phyloP scores from a whole-genome alignment of 768 basidiomycete genomes.

The Rhodosporidiobolus odoratus region DNA sequence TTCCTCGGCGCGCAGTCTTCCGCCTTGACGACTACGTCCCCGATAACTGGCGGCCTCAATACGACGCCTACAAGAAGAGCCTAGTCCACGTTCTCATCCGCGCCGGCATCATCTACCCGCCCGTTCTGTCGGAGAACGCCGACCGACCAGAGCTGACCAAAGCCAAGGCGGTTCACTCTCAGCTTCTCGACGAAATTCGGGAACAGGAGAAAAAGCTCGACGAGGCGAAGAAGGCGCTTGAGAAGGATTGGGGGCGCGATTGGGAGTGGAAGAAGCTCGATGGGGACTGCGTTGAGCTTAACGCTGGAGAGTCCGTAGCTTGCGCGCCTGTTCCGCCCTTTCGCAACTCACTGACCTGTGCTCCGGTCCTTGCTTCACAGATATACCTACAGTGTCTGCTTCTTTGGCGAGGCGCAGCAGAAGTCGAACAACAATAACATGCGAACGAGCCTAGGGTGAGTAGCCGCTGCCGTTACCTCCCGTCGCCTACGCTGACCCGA shows the following conservation, averaged over 20 bases:
- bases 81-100: constrained; percentile 61
- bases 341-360: background rate
- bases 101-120: constrained; percentile 56
- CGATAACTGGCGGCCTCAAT: constrained; percentile 67
- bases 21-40: constrained; percentile 77
- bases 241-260: constrained; percentile 54
- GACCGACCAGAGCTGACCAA: constrained; percentile 44
- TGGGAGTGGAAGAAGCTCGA: constrained; percentile 98
- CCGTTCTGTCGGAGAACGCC: background rate
- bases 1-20: constrained; percentile 57
- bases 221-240: constrained; percentile 53
- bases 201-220: constrained; percentile 44
- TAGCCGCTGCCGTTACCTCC: constrained; percentile 21
- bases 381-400: constrained; percentile 89
- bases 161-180: constrained; percentile 50
- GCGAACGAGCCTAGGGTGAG: constrained; percentile 75
- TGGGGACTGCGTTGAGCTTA: constrained; percentile 67
- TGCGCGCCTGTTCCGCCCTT: background rate
- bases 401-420: constrained; percentile 82
- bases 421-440: constrained; percentile 75
- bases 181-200: constrained; percentile 59
- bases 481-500: background rate
- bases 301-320: constrained; percentile 77
- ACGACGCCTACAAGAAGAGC: constrained; percentile 60
- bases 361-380: constrained; percentile 52